phyloP scores from a whole-genome alignment of 2,329 filamentous ascomycete species.

The Tolypocladium amazonense region DNA sequence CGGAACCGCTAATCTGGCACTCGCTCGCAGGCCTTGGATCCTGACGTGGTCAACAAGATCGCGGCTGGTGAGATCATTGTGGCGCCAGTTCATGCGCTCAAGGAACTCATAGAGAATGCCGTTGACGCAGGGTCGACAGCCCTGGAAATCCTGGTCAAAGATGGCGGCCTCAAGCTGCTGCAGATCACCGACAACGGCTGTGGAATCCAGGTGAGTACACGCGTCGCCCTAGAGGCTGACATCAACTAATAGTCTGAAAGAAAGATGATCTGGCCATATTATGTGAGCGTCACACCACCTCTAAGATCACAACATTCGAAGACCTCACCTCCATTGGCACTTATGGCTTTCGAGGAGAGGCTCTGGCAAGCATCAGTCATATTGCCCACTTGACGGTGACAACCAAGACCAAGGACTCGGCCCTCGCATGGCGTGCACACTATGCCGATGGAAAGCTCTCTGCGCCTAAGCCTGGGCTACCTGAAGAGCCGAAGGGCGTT shows the following conservation, averaged over 20 bases:
- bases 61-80: conserved; percentile 98
- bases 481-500: conserved; percentile 72
- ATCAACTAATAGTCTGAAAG: conserved; percentile 30
- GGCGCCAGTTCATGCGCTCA: conserved; percentile 88
- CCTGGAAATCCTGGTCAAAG: conserved; percentile 84
- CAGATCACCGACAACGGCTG: conserved; percentile 97
- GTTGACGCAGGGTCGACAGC: conserved; percentile 94
- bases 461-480: conserved; percentile 79
- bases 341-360: conserved; percentile 96
- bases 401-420: conserved; percentile 81
- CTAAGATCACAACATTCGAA: conserved; percentile 88
- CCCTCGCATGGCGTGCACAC: conserved; percentile 80
- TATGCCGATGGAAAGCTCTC: conserved; percentile 76
- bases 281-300: conserved; percentile 94
- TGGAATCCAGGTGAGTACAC: conserved; percentile 67
- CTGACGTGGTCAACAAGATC: conserved; percentile 96
- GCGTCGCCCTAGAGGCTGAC: neutral
- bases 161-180: conserved; percentile 86
- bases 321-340: conserved; percentile 83
- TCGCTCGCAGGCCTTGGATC: conserved; percentile 60
- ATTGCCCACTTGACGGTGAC: conserved; percentile 94
- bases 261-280: conserved; percentile 86
- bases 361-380: conserved; percentile 93
- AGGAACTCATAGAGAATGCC: conserved; percentile 93
- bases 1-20: neutral